Conservation (phyloP, 2,329 filamentous ascomycete genomes). For the Apiospora saccharicola region DNA sequence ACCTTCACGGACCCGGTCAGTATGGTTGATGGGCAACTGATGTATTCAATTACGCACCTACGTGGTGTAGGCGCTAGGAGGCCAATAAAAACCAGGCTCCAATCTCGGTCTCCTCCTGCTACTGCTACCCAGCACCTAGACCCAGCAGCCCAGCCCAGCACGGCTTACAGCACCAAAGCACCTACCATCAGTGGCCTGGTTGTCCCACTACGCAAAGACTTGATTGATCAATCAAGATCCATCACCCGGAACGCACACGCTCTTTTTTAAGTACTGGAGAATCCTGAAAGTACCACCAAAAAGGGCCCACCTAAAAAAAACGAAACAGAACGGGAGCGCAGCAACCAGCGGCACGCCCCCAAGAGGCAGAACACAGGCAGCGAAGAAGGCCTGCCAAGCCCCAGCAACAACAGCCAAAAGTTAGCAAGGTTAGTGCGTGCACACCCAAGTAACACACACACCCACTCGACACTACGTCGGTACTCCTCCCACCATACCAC, state of each 20-base stretch:
- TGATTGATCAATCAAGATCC: conserved; percentile 17
- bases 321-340: conserved; percentile 17
- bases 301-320: conserved; percentile 1
- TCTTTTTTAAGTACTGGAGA: conserved; percentile 18
- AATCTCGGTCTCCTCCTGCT: neutral
- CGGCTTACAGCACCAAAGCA: conserved; percentile 11
- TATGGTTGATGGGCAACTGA: neutral
- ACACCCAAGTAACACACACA: conserved; percentile 12
- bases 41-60: neutral
- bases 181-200: neutral
- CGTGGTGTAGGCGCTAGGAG: neutral
- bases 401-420: conserved; percentile 9
- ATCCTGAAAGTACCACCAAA: conserved; percentile 8
- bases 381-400: conserved; percentile 8
- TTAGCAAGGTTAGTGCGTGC: conserved; percentile 21
- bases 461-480: neutral
- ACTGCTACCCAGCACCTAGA: neutral
- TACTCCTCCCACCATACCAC: neutral
- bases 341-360: neutral
- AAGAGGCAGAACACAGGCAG: neutral
- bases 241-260: conserved; percentile 3
- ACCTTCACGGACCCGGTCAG: neutral
- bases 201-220: conserved; percentile 4
- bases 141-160: conserved; percentile 7
- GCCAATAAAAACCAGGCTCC: conserved; percentile 8